Percentiles rank a stretch among this genome's conserved stretches.
phyloP scores from a whole-genome alignment of 306 rosid species.

The Mimosa pudica region DNA sequence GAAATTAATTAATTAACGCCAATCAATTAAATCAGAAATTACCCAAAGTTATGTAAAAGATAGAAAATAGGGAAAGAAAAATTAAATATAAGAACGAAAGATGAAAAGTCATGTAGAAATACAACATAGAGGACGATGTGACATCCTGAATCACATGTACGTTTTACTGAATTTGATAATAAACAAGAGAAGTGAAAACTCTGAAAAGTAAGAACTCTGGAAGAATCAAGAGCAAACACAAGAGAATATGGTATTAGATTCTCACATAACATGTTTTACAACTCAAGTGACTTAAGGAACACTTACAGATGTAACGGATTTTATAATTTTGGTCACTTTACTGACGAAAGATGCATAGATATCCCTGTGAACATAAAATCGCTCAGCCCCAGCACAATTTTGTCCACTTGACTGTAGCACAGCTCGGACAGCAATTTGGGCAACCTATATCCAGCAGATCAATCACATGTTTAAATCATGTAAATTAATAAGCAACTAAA shows the following conservation, averaged over 20 bases:
- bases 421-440: slow-evolving; percentile 92
- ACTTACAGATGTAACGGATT: slow-evolving; percentile 88
- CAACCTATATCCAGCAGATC: slow-evolving; percentile 61
- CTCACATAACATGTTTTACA: slow-evolving; percentile 17
- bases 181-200: slow-evolving; percentile 18
- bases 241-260: slow-evolving; percentile 13
- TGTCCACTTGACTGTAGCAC: slow-evolving; percentile 96
- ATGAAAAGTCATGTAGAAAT: slow-evolving; percentile 4
- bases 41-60: not conserved
- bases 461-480: slow-evolving; percentile 36
- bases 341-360: slow-evolving; percentile 75
- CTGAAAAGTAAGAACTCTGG: not conserved
- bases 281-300: slow-evolving; percentile 17
- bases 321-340: slow-evolving; percentile 72
- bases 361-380: slow-evolving; percentile 84
- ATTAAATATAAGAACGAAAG: not conserved
- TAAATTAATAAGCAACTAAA: slow-evolving; percentile 12
- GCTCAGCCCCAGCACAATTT: slow-evolving; percentile 97
- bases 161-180: slow-evolving; percentile 19
- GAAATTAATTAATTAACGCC: not conserved
- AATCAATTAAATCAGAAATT: not conserved
- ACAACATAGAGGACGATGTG: slow-evolving; percentile 20
- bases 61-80: not conserved
- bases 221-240: slow-evolving; percentile 21
- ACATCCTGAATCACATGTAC: slow-evolving; percentile 15